Evolutionary conservation across 2,329 filamentous ascomycete species (phyloP), one percentile per base, ranked within the genome.

Genomic region (Penicillium nordicum): DNA sequence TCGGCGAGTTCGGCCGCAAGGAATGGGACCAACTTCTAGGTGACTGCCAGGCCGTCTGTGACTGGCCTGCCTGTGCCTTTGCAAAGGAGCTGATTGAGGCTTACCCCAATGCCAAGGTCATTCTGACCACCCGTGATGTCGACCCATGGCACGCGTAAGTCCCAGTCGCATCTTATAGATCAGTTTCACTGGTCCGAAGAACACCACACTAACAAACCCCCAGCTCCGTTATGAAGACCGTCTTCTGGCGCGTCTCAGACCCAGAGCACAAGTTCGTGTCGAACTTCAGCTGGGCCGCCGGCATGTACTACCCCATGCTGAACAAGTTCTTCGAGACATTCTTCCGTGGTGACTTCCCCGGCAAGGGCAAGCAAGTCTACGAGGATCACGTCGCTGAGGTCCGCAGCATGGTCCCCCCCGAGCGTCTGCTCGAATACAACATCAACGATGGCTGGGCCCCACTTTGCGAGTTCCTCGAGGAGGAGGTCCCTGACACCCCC

Each of bases 51-150:
- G 85, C 85, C 42, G 84, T 89, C 18, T 87, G 84, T 71, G 87
- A 89, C 77, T 87, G 83, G 82, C 86, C 86, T 9, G 82, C 84
- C 25, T 82, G 85, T 43, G 83, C 84, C 42, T 90, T 90, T 66
- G 84, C 84, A 51, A 82, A 85, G 70, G 87, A 89, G 70, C 78
- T 90, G 58, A 86, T 89, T 60, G 83, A 86, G 67, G 84, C 85
- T 16, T 90, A 89, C 69, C 87, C 87, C 1, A 84, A 89, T 53
- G 87, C 87, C 56, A 89, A 89, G 73, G 83, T 89, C 52, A 80
- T 90, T 47, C 76, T 90, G 60, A 87, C 85, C 14, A 86, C 81
- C 55, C 82, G 86, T 44, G 84, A 88, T 55, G 83, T 88, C 37
- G 79, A 88, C 69, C 82, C 83, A 40, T 89, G 86, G 84, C 78